These are phyloP conservation scores for Phytopythium oedochilum DNA, from an alignment of 352 stramenopile genomes.

Conservation along the genomic window DNA sequence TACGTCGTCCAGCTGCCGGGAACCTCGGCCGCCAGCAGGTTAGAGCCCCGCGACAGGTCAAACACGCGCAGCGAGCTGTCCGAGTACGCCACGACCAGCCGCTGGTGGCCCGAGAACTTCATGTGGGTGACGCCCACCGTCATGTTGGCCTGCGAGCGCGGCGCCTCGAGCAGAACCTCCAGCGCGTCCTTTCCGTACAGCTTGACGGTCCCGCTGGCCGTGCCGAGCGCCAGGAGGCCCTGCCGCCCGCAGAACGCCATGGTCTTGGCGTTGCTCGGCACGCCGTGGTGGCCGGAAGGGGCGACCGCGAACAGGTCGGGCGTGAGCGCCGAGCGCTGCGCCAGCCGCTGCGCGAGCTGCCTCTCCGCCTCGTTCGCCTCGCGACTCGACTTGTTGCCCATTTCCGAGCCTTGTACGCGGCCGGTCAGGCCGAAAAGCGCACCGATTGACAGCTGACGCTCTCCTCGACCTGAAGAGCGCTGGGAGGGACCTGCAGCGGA, in stretches of 20 bases:
- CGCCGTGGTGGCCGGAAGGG: constrained; percentile 53
- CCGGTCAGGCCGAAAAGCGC: background rate
- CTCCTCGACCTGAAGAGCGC: background rate
- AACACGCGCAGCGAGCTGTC: constrained; percentile 67
- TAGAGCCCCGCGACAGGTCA: constrained; percentile 31
- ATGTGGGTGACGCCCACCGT: constrained; percentile 44
- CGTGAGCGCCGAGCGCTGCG: constrained; percentile 31
- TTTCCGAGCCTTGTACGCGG: constrained; percentile 6
- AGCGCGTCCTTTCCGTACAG: constrained; percentile 58
- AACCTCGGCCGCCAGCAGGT: constrained; percentile 10
- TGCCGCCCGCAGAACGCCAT: constrained; percentile 60
- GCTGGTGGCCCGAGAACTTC: constrained; percentile 61
- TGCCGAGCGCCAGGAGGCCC: constrained; percentile 66
- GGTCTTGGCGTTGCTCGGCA: constrained; percentile 52
- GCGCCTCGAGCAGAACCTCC: constrained; percentile 51
- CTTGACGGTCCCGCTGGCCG: constrained; percentile 54
- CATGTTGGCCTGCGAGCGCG: constrained; percentile 22
- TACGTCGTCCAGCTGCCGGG: constrained; percentile 57
- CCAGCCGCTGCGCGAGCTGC: constrained; percentile 35
- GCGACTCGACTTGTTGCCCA: constrained; percentile 67
- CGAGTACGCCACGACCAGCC: constrained; percentile 54
- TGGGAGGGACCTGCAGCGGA: no score
- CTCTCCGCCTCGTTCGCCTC: constrained; percentile 26
- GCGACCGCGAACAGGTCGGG: constrained; percentile 43
- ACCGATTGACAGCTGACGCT: background rate